A percentile compares a stretch with the other conserved stretches of the same genome.
Conservation (phyloP, 352 stramenopile species). For the Globisporangium cystogenes region DNA sequence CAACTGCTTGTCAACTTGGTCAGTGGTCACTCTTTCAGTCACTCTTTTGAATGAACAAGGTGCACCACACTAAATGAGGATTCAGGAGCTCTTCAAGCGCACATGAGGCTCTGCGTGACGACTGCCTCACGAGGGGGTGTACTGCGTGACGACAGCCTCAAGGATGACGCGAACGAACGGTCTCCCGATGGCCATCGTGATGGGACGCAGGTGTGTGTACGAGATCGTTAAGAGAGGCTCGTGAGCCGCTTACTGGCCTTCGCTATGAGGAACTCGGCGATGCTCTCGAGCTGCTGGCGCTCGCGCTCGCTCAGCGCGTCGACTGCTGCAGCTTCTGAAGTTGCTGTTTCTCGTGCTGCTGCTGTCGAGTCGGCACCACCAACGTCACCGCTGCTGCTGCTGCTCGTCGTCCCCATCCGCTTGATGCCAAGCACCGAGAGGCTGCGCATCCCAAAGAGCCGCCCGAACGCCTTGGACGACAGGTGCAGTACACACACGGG, state of each 20-base stretch:
- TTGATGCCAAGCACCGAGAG: conserved; percentile 48
- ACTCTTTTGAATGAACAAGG: no score
- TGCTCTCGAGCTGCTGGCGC: conserved; percentile 45
- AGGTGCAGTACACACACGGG: conserved; percentile 68
- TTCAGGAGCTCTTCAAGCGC: no score
- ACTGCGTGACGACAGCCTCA: no score
- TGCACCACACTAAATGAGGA: no score
- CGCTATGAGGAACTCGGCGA: conserved; percentile 45
- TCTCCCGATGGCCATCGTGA: no score
- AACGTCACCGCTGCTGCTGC: background rate
- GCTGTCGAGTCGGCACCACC: background rate
- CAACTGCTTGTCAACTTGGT: no score
- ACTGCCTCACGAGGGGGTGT: no score
- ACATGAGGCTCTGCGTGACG: no score
- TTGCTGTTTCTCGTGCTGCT: no score
- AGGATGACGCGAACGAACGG: no score
- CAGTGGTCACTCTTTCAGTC: background rate
- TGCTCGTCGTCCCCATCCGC: conserved; percentile 2
- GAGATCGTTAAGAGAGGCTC: conserved; percentile 6
- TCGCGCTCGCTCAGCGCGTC: conserved; percentile 18
- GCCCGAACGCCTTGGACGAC: conserved; percentile 60
- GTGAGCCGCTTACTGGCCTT: conserved; percentile 56
- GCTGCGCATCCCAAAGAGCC: conserved; percentile 50
- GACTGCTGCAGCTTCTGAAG: no score
- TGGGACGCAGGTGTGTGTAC: background rate